Base-by-base conservation (phyloP, 2,329 filamentous ascomycete species). In the Pseudogymnoascus destructans region DNA sequence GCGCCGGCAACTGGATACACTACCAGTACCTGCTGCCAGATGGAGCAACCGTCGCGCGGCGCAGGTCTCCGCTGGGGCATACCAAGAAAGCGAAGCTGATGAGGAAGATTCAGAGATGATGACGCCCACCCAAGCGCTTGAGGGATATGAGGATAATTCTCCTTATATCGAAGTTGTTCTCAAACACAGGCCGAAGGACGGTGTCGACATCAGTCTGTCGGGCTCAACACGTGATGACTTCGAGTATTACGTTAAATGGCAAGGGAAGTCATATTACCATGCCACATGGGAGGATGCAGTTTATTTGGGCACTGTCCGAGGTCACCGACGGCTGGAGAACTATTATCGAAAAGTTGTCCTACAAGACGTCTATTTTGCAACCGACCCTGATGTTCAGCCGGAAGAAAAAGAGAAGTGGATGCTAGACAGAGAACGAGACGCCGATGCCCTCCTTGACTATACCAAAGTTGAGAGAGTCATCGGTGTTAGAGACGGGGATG, bases 241-340 rank as follows among this genome's bases (percentile, higher is more conserved):
- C 66, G 89, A 97, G 67, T 98, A 78, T 65, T 81, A 85, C 72
- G 90, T 98, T 72, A 98, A 98, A 74, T 98, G 95, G 93, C 89
- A 96, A 72, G 89, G 86, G 64, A 89, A 90, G 72, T 95, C 93
- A 9, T 90, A 98, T 70, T 85, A 95, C 65, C 93, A 98, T 74
- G 88, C 95, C 59, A 95, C 90, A 0, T 98, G 93, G 92, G 91
- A 97, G 71, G 85, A 84, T 0, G 85, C 85, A 60, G 84, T 88
- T 58, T 80, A 77, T 17, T 80, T 96, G 25, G 78, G 82, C 21
- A 80, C 84, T n/a, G 86, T 85, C 68, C 88, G 89, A 62, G 92
- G 93, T 61, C 85, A 86, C 64, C 87, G 91, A 55, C 90, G 91
- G 60, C 79, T 98, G 6, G 93, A 97, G 68, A 98, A 98, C 70